A percentile compares a stretch with the other conserved stretches of the same genome.
phyloP scores from a whole-genome alignment of 805 yeast genomes.

The Candida nitratophila region DNA sequence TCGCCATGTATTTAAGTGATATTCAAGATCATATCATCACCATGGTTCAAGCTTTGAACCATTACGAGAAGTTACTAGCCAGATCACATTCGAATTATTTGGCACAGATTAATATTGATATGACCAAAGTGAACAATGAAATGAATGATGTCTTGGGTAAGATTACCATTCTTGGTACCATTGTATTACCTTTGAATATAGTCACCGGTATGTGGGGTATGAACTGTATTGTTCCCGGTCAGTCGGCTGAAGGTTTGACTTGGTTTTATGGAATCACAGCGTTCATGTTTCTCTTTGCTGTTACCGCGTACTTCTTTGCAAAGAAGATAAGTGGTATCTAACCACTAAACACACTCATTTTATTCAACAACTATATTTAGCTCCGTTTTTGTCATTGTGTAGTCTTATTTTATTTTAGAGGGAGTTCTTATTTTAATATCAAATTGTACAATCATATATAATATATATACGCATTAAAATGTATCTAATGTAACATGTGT shows the following conservation, averaged over 20 bases:
- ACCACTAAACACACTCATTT: too few relatives aligned
- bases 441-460: not conserved
- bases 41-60: constrained; percentile 92
- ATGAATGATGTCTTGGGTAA: constrained; percentile 95
- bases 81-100: constrained; percentile 93
- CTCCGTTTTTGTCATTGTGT: too few relatives aligned
- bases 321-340: constrained; percentile 29
- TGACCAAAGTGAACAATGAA: constrained; percentile 95
- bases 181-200: constrained; percentile 90
- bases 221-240: constrained; percentile 97
- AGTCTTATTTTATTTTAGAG: too few relatives aligned
- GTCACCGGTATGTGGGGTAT: constrained; percentile 98
- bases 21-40: constrained; percentile 97
- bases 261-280: constrained; percentile 58
- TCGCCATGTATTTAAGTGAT: constrained; percentile 92
- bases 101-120: constrained; percentile 95
- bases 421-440: too few relatives aligned
- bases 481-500: not conserved
- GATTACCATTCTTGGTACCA: constrained; percentile 89
- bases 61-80: constrained; percentile 88
- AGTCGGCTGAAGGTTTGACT: constrained; percentile 46
- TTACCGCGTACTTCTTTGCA: constrained; percentile 40
- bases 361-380: too few relatives aligned
- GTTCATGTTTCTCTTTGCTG: constrained; percentile 41
- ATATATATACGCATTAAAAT: not conserved